Base-by-base conservation (phyloP, 2,329 filamentous ascomycete species). In the Colletotrichum sp. region DNA sequence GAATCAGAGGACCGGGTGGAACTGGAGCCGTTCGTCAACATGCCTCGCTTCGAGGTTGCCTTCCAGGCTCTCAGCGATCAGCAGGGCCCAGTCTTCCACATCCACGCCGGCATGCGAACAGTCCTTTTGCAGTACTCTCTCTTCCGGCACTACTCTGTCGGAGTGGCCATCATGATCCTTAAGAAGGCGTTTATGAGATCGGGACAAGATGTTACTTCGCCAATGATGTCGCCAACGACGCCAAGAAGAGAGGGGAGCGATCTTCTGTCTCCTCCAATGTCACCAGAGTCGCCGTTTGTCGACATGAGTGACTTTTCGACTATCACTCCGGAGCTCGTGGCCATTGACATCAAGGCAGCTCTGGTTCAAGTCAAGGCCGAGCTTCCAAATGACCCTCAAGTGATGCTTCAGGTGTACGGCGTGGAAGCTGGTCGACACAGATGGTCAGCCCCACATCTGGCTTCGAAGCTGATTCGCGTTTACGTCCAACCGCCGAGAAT, bases 401-500 rank as follows among this genome's bases (percentile, higher is more conserved):
- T 99, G 84, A 96, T 99, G 95, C 81, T 99, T 4, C 96, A 98
- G 78, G 88, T 98, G 12, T 96, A 96, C 82, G 92, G 92, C 12
- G 83, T 99, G 52, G 95, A 98, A 80, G 91, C 93, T 63, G 96
- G 96, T 7, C 93, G 94, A 13, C 96, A 98, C 83, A 90, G 96
- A 80, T 98, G 96, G 94, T 93, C 95, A 3, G 90, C 93, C 7
- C 96, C 97, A 0, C 98, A 96, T 82, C 82, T 97, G 16, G 90
- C 93, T 70, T 92, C 95, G 39, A 94, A 93, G 77, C 89, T 98
- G 49, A 88, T 96, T 59, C 92, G 97, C n/a, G 83, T 99, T 8
- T 98, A 97, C 83, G 95, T 95, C 1, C 94, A 96, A 81, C 94
- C 95, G 25, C 97, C 97, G 0, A 93, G 94, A 69, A 93, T 98